Percentiles rank a stretch among this genome's conserved stretches.
Evolutionary conservation across 495 filamentous ascomycete species (phyloP).

Genomic region (Cudoniella acicularis): DNA sequence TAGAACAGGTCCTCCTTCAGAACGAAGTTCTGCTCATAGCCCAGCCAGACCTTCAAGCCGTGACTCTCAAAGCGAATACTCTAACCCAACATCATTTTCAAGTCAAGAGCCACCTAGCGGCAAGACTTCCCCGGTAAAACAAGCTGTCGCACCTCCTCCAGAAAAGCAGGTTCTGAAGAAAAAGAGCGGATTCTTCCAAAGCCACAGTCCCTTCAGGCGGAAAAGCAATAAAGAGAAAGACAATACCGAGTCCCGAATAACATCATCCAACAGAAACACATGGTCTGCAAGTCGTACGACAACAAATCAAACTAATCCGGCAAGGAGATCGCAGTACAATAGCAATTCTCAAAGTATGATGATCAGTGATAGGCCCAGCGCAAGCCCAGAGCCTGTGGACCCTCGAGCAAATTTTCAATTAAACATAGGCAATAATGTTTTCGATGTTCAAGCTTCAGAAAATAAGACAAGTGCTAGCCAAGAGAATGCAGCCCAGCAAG

Average conservation of each 20-base stretch:
- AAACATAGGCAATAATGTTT: constrained; percentile 96
- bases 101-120: constrained; percentile 69
- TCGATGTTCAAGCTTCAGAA: constrained; percentile 88
- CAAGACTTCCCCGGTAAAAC: constrained; percentile 66
- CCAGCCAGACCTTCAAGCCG: constrained; percentile 77
- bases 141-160: constrained; percentile 45
- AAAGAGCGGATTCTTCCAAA: constrained; percentile 90
- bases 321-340: constrained; percentile 17
- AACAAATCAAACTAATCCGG: constrained; percentile 14
- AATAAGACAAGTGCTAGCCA: constrained; percentile 37
- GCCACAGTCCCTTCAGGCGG: constrained; percentile 88
- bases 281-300: constrained; percentile 44
- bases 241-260: constrained; percentile 25
- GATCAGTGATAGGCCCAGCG: constrained; percentile 36
- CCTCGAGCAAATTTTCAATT: constrained; percentile 89
- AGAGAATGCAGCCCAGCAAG: constrained; percentile 35
- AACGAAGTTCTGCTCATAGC: constrained; percentile 73
- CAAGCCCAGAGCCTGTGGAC: constrained; percentile 83
- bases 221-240: constrained; percentile 90
- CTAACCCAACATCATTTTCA: constrained; percentile 85
- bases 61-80: constrained; percentile 88
- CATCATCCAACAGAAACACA: constrained; percentile 53
- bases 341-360: constrained; percentile 30
- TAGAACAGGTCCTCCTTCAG: constrained; percentile 78
- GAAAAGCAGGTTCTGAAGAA: constrained; percentile 70